Evolutionary conservation across 139 green algal genomes (phyloP), one percentile per base, ranked within the genome.

Genomic region (Microglena sp.): DNA sequence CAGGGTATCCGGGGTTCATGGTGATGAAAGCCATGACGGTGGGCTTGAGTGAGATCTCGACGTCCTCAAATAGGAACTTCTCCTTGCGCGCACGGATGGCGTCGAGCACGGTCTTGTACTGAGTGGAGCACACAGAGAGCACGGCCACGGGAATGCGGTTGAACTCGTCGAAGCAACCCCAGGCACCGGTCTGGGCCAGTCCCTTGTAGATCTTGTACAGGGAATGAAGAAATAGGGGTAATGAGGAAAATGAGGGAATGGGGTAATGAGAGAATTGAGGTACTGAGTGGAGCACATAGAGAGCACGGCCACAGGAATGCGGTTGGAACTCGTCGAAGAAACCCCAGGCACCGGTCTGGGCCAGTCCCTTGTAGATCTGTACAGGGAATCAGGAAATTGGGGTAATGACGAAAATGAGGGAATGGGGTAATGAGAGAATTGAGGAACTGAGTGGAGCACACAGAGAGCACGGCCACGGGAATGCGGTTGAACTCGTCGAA

Each of bases 401-500:
- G n/a, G n/a, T n/a, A n/a, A n/a, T n/a, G n/a, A n/a, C n/a, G n/a
- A n/a, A n/a, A n/a, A n/a, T n/a, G n/a, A n/a, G n/a, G n/a, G n/a
- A n/a, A n/a, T n/a, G n/a, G n/a, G n/a, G n/a, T n/a, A n/a, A n/a
- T n/a, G n/a, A n/a, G n/a, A n/a, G n/a, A n/a, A n/a, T n/a, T n/a
- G n/a, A n/a, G n/a, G n/a, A n/a, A n/a, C n/a, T n/a, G n/a, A n/a
- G n/a, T n/a, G n/a, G 33, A 64, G 83, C 89, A 95, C 57, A 96
- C 90, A 2, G 84, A 93, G 58, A 97, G 77, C 77, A 97, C 90
- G 0, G 88, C 81, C 28, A 97, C 88, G 7, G 89, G 86, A 69
- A 96, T 95, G 33, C 90, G 83, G 77, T 96, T 96, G 82, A 96
- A 96, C 77, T 97, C 90, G 68, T 97, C 90, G 68, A 96, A 93